These are phyloP conservation scores for Clonostachys chloroleuca DNA, from an alignment of 2,329 filamentous ascomycete species.

Conservation along the genomic window DNA sequence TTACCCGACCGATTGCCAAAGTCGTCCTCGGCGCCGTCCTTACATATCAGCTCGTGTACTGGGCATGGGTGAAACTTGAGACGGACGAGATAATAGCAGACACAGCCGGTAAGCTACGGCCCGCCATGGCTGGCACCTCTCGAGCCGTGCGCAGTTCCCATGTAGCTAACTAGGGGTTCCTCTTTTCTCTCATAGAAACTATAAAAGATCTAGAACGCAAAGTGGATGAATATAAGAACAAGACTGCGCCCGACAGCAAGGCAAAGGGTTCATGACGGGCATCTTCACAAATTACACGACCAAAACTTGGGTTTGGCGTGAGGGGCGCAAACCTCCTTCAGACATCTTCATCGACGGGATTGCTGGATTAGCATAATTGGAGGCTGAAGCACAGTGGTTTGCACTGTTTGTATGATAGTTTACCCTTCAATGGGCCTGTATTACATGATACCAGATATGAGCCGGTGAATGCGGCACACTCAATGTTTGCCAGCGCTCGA, in stretches of 20 bases:
- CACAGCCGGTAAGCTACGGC: constrained; percentile 42
- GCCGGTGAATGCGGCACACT: too few species aligned
- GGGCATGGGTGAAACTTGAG: constrained; percentile 70
- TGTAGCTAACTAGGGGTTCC: background rate
- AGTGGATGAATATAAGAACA: constrained; percentile 24
- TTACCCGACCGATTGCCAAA: constrained; percentile 69
- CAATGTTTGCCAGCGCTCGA: too few species aligned
- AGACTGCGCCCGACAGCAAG: constrained; percentile 7
- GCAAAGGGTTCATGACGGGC: background rate
- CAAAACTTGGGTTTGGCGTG: too few species aligned
- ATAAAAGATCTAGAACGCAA: constrained; percentile 30
- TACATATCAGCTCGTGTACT: constrained; percentile 76
- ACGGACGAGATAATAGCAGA: constrained; percentile 61
- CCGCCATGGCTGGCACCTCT: background rate
- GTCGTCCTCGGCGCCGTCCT: constrained; percentile 71
- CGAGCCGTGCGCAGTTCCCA: background rate
- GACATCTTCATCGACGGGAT: background rate
- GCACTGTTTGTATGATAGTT: background rate
- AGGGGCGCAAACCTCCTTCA: background rate
- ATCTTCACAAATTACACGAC: too few species aligned
- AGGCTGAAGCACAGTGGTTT: background rate
- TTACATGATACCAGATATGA: too few species aligned
- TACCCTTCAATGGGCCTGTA: background rate
- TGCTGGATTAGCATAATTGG: background rate
- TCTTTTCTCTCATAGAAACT: constrained; percentile 11